Conservation (phyloP, 768 basidiomycete species). For the Tulasnella sp. region DNA sequence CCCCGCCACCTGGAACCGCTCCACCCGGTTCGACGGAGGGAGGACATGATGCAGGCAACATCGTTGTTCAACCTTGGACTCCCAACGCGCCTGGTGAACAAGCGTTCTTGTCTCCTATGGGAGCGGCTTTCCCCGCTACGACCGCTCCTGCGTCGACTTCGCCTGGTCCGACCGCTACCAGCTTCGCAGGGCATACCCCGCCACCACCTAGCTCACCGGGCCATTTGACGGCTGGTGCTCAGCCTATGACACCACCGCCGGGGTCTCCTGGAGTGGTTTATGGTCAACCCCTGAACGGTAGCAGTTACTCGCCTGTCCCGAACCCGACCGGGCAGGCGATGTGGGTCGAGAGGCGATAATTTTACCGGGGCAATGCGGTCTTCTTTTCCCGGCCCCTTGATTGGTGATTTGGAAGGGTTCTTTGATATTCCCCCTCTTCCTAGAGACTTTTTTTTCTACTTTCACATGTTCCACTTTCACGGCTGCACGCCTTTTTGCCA, state of each 20-base stretch:
- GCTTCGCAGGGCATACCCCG: neutral
- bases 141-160: neutral
- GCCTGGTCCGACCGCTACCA: neutral
- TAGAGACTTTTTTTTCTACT: neutral
- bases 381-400: too few relatives aligned
- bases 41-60: neutral
- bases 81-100: neutral
- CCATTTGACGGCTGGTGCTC: neutral
- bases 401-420: neutral
- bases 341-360: conserved; percentile 19
- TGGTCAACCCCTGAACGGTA: neutral
- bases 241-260: neutral
- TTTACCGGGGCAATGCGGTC: neutral
- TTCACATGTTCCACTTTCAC: neutral
- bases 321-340: conserved; percentile 17
- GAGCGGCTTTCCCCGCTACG: neutral
- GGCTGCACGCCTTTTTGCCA: neutral
- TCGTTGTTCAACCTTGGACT: conserved; percentile 11
- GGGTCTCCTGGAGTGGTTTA: neutral
- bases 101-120: conserved; percentile 21
- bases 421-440: neutral
- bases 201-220: neutral
- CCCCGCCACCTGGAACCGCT: neutral
- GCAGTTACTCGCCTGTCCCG: conserved; percentile 14
- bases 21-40: neutral